A percentile compares a stretch with the other conserved stretches of the same genome.
Evolutionary conservation across 2,329 filamentous ascomycete species (phyloP).

Genomic region (Monilinia fructicola): DNA sequence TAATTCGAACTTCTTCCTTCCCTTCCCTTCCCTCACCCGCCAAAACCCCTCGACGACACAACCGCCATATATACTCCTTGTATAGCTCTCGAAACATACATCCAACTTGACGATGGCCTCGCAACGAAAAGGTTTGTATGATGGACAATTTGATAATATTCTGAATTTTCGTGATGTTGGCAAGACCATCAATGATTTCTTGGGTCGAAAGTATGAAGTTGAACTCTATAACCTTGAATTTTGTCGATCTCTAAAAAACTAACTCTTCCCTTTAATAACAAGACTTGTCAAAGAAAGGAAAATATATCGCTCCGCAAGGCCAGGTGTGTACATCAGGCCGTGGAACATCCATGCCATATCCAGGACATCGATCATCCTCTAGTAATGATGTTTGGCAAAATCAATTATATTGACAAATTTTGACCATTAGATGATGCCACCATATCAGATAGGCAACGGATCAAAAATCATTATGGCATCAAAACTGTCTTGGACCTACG

Average conservation of each 20-base stretch:
- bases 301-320: conserved; percentile 68
- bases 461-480: conserved; percentile 62
- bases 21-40: too few relatives aligned
- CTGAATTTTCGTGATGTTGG: conserved; percentile 79
- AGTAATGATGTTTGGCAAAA: neutral
- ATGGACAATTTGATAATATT: conserved; percentile 53
- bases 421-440: conserved; percentile 67
- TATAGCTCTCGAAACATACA: neutral
- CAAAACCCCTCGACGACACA: neutral
- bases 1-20: neutral
- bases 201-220: conserved; percentile 52
- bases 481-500: conserved; percentile 76
- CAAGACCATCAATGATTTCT: conserved; percentile 60
- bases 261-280: conserved; percentile 3
- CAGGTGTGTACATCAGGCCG: conserved; percentile 44
- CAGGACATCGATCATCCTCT: neutral
- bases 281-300: conserved; percentile 58
- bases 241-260: conserved; percentile 13
- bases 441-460: conserved; percentile 56
- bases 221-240: conserved; percentile 26
- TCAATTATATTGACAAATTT: neutral
- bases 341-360: neutral
- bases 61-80: neutral
- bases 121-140: conserved; percentile 1
- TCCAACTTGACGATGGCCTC: neutral